A percentile compares a stretch with the other conserved stretches of the same genome.
phyloP scores from a whole-genome alignment of 768 basidiomycete species.

The Stropharia rugosoannulata region DNA sequence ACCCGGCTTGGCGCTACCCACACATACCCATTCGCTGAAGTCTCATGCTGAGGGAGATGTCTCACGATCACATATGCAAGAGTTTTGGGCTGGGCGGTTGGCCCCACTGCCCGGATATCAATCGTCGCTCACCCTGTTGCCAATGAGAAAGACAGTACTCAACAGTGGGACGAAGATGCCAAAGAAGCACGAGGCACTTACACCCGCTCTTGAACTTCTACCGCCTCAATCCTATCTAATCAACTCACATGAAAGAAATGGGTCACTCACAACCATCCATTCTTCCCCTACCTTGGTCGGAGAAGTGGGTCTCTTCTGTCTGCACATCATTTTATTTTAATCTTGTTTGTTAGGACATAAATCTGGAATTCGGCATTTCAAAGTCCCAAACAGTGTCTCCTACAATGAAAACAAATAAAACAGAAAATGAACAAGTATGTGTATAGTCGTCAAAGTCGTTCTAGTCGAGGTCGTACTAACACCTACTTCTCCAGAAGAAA shows the following conservation, averaged over 20 bases:
- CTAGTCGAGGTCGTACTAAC: not conserved
- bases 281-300: not conserved
- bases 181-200: not conserved
- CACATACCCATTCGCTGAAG: not conserved
- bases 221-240: slow-evolving; percentile 14
- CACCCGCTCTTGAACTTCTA: slow-evolving; percentile 2
- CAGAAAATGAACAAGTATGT: not conserved
- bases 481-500: slow-evolving; percentile 7
- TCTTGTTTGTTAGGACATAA: not conserved
- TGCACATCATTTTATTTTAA: not conserved
- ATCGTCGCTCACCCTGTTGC: slow-evolving; percentile 32
- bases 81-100: slow-evolving; percentile 41
- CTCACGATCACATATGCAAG: slow-evolving; percentile 21
- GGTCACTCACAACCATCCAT: slow-evolving; percentile 15
- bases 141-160: slow-evolving; percentile 17
- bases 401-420: no score
- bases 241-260: slow-evolving; percentile 6
- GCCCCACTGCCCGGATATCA: slow-evolving; percentile 41
- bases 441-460: not conserved
- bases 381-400: no score
- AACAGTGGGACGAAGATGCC: slow-evolving; percentile 14
- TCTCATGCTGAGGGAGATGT: no score
- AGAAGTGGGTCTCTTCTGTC: not conserved
- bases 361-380: slow-evolving; percentile 4
- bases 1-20: slow-evolving; percentile 14